Conservation (phyloP, 225 moss, liverwort and hornwort species). For the Rhytidiadelphus loreus region DNA sequence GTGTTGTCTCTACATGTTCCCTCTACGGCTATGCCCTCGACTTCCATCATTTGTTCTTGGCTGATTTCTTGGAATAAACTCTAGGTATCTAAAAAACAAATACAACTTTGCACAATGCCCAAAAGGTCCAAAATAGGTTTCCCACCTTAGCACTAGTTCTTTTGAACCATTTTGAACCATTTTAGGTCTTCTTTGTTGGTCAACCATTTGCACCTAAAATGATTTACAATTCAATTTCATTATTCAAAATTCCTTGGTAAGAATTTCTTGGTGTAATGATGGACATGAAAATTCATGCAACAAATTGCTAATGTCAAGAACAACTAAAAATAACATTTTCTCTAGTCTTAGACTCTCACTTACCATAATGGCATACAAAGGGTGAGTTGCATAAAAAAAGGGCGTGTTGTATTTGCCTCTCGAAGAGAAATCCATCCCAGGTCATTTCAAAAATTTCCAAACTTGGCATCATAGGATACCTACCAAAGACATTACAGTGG, state of each 20-base stretch:
- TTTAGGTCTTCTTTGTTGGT: not conserved
- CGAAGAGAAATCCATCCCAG: not conserved
- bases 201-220: not conserved
- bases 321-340: not conserved
- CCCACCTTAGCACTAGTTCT: too few species aligned
- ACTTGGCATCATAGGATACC: too few species aligned
- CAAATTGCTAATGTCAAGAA: fast-evolving
- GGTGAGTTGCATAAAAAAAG: too few species aligned
- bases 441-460: not conserved
- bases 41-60: too few species aligned
- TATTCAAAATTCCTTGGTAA: not conserved
- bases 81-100: too few species aligned
- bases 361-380: not conserved
- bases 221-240: not conserved
- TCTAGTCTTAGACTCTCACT: too few species aligned
- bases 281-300: not conserved
- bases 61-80: too few species aligned
- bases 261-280: not conserved
- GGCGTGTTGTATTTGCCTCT: too few species aligned
- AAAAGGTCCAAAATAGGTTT: not conserved
- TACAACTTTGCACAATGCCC: not conserved
- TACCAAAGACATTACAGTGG: not conserved
- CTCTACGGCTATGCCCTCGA: too few species aligned
- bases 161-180: not conserved
- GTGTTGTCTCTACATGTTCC: too few species aligned